Percentiles rank a stretch among this genome's conserved stretches.
Evolutionary conservation across 352 stramenopile genomes (phyloP).

Genomic region (Phytophthora agathidicida): DNA sequence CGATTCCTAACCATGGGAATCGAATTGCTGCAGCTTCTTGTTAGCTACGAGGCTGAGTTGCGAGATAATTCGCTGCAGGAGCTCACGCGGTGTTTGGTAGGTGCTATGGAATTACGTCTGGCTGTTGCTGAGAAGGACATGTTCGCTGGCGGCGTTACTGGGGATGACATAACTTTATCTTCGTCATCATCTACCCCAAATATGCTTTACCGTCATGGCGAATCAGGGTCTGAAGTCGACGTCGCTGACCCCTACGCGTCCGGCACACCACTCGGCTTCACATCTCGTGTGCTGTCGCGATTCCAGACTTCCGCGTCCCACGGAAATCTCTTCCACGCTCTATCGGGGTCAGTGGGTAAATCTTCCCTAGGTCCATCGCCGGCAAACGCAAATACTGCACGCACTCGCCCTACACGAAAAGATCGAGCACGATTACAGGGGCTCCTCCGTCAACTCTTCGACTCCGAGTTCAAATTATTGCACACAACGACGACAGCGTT

Average conservation of each 20-base stretch:
- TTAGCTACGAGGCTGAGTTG: slow-evolving; percentile 65
- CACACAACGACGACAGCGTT: slow-evolving; percentile 63
- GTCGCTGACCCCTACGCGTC: slow-evolving; percentile 17
- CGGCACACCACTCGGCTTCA: slow-evolving; percentile 49
- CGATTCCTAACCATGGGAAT: slow-evolving; percentile 78
- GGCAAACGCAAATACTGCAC: slow-evolving; percentile 11
- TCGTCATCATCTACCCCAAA: slow-evolving; percentile 30
- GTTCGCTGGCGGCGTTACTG: slow-evolving; percentile 16
- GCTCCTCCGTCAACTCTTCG: slow-evolving; percentile 59
- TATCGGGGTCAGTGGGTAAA: slow-evolving; percentile 49
- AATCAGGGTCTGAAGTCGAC: slow-evolving; percentile 6
- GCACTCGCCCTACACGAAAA: slow-evolving; percentile 19
- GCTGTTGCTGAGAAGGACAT: slow-evolving; percentile 69
- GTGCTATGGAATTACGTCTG: slow-evolving; percentile 52
- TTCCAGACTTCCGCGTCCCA: slow-evolving; percentile 62
- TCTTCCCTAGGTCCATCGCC: slow-evolving; percentile 7
- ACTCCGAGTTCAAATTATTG: slow-evolving; percentile 64
- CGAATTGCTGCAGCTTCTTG: slow-evolving; percentile 70
- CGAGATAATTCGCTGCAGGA: slow-evolving; percentile 48
- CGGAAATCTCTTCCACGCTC: slow-evolving; percentile 60
- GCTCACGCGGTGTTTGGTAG: slow-evolving; percentile 70
- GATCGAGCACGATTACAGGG: slow-evolving; percentile 42
- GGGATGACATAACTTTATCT: slow-evolving; percentile 30
- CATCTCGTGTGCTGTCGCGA: slow-evolving; percentile 76
- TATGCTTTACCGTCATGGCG: slow-evolving; percentile 28